Evolutionary conservation across 2,329 filamentous ascomycete species (phyloP).

Genomic region (Arthrobotrys conoides): DNA sequence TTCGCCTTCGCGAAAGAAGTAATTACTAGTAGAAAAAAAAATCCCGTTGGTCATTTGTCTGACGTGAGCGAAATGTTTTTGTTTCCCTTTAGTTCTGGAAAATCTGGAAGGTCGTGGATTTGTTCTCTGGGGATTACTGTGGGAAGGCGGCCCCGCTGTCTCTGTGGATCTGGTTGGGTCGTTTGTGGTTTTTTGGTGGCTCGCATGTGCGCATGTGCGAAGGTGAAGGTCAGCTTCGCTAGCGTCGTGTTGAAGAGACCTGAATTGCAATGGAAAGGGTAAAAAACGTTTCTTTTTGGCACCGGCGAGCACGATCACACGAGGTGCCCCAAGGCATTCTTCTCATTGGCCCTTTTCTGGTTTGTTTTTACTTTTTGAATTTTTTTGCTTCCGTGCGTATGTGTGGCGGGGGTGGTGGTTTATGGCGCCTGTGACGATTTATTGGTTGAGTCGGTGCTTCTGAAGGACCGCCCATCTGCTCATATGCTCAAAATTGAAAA

Average conservation of each 20-base stretch:
- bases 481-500: slow-evolving; percentile 18
- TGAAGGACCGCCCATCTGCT: not conserved
- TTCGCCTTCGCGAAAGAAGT: slow-evolving; percentile 41
- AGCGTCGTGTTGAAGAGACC: slow-evolving; percentile 20
- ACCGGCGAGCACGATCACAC: slow-evolving; percentile 45
- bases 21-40: not conserved
- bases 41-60: slow-evolving; percentile 42
- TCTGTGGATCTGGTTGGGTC: slow-evolving; percentile 23
- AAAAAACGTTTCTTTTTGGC: slow-evolving; percentile 35
- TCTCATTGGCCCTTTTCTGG: not conserved
- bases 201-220: slow-evolving; percentile 54
- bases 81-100: slow-evolving; percentile 15
- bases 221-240: slow-evolving; percentile 53
- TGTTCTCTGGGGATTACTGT: not conserved
- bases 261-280: not conserved
- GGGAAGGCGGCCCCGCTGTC: slow-evolving; percentile 3
- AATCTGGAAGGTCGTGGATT: slow-evolving; percentile 13
- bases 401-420: slow-evolving; percentile 27
- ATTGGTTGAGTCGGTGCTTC: slow-evolving; percentile 35
- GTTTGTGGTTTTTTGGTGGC: slow-evolving; percentile 8
- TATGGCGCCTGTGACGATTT: slow-evolving; percentile 11
- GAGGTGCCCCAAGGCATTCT: slow-evolving; percentile 4
- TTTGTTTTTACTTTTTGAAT: not conserved
- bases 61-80: slow-evolving; percentile 50
- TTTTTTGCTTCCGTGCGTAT: not conserved